Evolutionary conservation across 2,329 filamentous ascomycete species (phyloP), one percentile per base, ranked within the genome.

Genomic region (Epichloe brachyelytri): DNA sequence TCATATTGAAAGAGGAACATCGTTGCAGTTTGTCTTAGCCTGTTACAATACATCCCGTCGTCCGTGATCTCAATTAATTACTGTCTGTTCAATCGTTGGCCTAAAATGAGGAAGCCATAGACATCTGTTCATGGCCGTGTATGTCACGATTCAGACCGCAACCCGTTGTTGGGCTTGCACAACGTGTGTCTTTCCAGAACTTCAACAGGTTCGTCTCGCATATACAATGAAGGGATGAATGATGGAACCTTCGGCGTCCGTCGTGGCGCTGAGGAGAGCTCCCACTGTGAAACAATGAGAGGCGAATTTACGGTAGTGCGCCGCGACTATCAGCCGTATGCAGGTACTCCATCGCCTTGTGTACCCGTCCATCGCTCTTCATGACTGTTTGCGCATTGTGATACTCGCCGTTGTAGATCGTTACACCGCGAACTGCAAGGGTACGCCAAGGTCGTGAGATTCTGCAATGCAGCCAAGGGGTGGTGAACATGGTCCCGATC

Each of bases 381-480:
- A 22, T 39, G 22, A 34, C 43, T 20, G 48, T 50, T 50, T 50
- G 48, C 36, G n/a, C 19, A 39, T 40, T 39, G 41, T 34, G 43
- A 33, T 40, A 30, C 41, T 50, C 15, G 4, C n/a, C 15, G 34
- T n/a, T 26, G 41, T 45, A 41, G 19, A 50, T 20, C 43, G 48
- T 50, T n/a, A 33, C 48, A 45, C 48, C 34, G 43, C 48, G 22
- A 45, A 20, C 34, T 40, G 48, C 14, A 37, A 20, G n/a, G 40
- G n/a, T 8, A 30, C 36, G 26, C 8, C 30, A 43, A 14, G 43
- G 15, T 45, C 34, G 34, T 22, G 36, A 50, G 22, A 44, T 40
- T 22, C 41, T 38, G 41, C 48, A 39, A 40, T 30, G 45, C 45
- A 47, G 36, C 45, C 14, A 8, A 15, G n/a, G 26, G 30, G n/a